Base-by-base conservation (phyloP, 495 filamentous ascomycete genomes). In the Mytilinidion resinicola region DNA sequence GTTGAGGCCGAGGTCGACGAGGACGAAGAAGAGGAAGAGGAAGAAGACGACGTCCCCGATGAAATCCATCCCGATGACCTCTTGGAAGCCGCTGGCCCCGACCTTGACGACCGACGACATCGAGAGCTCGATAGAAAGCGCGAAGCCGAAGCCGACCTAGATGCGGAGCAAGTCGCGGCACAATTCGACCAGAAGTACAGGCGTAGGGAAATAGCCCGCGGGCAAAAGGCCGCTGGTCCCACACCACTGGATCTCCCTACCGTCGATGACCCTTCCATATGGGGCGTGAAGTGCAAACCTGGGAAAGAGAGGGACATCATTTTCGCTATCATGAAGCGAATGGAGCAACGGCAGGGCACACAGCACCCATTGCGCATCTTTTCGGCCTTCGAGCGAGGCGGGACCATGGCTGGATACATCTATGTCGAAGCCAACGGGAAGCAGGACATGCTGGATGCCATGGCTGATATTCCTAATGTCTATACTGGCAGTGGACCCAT, bases 261-360 rank as follows among this genome's bases (percentile, higher is more conserved):
- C 65, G 90, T 96, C 12, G 86, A 96, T 42, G 95, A 97, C 69
- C 95, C 93, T 9, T 90, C 88, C 61, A 96, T 99, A 66, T 99
- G 90, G 89, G 91, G 86, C 61, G 85, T 95, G 46, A 87, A 86
- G 63, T 95, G 90, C 75, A 95, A 95, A 68, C 87, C 89, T 55
- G 91, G 91, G 47, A 97, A 97, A 74, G 95, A 99, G 73, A 80
- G 85, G 42, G 93, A 97, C 64, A 85, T 96, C 20, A 77, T 99
- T 33, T 87, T 88, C 65, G 80, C 82, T 20, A 86, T 97, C 64
- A 86, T 88, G 69, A 92, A 89, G 68, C 85, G 89, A n/a, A 82
- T 92, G 34, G 85, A 91, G 67, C 89, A 96, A 59, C 76, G 87
- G 36, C 66, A 78, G 7, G 77, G 79, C n/a, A 87, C 86, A 9